Percentiles rank a stretch among this genome's conserved stretches.
These are phyloP conservation scores for Tagetes erecta DNA, from an alignment of 129 eudicot species.

Conservation along the genomic window DNA sequence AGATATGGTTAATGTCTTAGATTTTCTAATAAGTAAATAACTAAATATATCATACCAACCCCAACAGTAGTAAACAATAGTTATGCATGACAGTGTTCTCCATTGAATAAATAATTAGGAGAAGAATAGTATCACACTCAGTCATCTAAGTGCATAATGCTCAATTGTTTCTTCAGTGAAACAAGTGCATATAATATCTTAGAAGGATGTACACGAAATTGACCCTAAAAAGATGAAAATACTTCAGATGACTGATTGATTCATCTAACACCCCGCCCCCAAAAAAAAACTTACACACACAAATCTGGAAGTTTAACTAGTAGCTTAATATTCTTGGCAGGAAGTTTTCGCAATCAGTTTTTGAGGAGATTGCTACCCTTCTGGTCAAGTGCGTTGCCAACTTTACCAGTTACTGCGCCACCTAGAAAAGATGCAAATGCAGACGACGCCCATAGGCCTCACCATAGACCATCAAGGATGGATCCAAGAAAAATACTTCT, in stretches of 20 bases:
- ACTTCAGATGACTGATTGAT: no score
- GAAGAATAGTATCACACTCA: neutral
- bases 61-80: neutral
- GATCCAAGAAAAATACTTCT: constrained; percentile 94
- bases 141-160: neutral
- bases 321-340: constrained; percentile 32
- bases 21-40: neutral
- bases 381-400: constrained; percentile 95
- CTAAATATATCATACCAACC: neutral
- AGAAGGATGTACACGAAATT: neutral
- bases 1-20: neutral
- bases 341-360: constrained; percentile 77
- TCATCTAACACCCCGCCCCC: no score
- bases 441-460: constrained; percentile 62
- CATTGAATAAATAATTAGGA: neutral
- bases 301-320: neutral
- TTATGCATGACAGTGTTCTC: neutral
- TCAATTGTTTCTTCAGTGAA: neutral
- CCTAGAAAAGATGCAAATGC: constrained; percentile 71
- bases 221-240: neutral
- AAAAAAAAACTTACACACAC: no score
- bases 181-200: neutral
- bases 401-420: constrained; percentile 90
- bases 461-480: constrained; percentile 82
- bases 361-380: constrained; percentile 80